Evolutionary conservation across 768 basidiomycete species (phyloP), one percentile per base, ranked within the genome.

Genomic region (Pleurotus giganteus): DNA sequence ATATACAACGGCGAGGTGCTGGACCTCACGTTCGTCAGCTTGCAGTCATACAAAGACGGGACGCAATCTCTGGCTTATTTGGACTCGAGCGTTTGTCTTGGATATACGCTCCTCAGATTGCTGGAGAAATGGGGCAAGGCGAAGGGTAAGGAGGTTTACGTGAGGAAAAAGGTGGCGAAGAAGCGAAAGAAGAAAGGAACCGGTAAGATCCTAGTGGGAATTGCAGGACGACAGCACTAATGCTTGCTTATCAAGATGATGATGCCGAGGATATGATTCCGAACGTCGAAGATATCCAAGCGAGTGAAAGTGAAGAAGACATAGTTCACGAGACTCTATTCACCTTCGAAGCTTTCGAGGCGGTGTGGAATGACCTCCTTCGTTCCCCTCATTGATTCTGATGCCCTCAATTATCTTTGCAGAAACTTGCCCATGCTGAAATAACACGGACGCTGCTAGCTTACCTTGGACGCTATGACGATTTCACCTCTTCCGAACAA

Each of bases 1-100:
- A 88, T 98, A 63, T 98, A 98, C 74, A 94, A 94, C 62, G 94
- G 92, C 29, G 94, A 98, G 59, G 86, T 95, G 15, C 84, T 98
- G 52, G 95, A 98, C 61, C 83, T 94, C 21, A 82, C 94, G 0
- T 74, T 94, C 41, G 86, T 89, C 23, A 86, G 89, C 53, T 69
- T 98, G 46, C 76, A 82, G 45, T 74, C 76, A 23, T 98, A 94
- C 76, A 90, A 87, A 60, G 81, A 88, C 43, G 93, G 86, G 47
- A 87, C 91, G 4, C 88, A 89, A 60, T 82, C 81, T 1, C 71
- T 88, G 46, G 84, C 86, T 6, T 98, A 93, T 72, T 84, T 98
- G 50, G 90, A 94, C 65, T 83, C 94, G 1, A 87, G 90, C 60
- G 80, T 99, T 29, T 76, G 89, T 61, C 79, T 98, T 55, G 84